A percentile compares a stretch with the other conserved stretches of the same genome.
Conservation (phyloP, 495 filamentous ascomycete genomes). For the Chlorociboria aeruginascens region DNA sequence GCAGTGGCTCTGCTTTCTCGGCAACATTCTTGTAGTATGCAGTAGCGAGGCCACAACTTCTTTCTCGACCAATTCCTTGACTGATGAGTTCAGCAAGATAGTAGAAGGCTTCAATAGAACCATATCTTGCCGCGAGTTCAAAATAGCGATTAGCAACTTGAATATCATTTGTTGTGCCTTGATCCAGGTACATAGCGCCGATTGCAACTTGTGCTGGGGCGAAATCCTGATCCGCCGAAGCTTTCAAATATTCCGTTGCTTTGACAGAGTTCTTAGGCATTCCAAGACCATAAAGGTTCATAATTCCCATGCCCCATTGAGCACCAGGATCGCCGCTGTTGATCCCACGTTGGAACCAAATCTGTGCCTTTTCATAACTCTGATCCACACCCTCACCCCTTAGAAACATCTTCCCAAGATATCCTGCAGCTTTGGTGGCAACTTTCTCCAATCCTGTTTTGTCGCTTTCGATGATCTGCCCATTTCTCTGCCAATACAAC, state of each 20-base stretch:
- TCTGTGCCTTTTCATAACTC: slow-evolving; percentile 57
- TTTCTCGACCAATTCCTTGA: slow-evolving; percentile 67
- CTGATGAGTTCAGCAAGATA: slow-evolving; percentile 86
- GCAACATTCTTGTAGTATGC: slow-evolving; percentile 92
- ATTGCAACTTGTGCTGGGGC: slow-evolving; percentile 73
- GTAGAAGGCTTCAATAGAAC: slow-evolving; percentile 87
- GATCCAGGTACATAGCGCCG: slow-evolving; percentile 80
- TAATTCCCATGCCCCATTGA: slow-evolving; percentile 73
- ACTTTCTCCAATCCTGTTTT: slow-evolving; percentile 59
- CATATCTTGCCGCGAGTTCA: slow-evolving; percentile 79
- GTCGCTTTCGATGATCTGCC: slow-evolving; percentile 41
- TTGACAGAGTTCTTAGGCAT: slow-evolving; percentile 59
- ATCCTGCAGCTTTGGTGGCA: slow-evolving; percentile 81
- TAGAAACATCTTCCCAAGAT: slow-evolving; percentile 85
- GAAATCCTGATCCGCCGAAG: slow-evolving; percentile 74
- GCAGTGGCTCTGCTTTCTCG: slow-evolving; percentile 74
- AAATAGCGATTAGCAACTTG: slow-evolving; percentile 72
- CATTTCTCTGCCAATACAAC: slow-evolving; percentile 78
- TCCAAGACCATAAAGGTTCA: slow-evolving; percentile 79
- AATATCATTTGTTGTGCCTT: slow-evolving; percentile 56
- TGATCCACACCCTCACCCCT: slow-evolving; percentile 84
- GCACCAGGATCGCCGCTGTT: slow-evolving; percentile 72
- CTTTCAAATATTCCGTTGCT: slow-evolving; percentile 71
- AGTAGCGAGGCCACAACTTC: slow-evolving; percentile 68
- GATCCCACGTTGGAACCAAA: slow-evolving; percentile 81